Conservation (phyloP, 1,284 basidiomycete genomes). For the Hypsizygus ulmarius region DNA sequence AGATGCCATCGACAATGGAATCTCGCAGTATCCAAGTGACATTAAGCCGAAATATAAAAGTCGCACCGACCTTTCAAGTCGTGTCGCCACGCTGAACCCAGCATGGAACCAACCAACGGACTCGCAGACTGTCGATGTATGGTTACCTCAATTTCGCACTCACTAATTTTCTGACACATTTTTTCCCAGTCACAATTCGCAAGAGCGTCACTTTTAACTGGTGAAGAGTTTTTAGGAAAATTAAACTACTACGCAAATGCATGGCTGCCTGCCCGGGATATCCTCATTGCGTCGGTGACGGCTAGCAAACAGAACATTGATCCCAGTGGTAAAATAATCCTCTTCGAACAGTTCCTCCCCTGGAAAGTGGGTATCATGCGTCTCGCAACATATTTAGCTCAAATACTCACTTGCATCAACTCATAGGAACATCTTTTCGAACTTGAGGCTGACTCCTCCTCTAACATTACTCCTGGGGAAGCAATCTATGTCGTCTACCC, state of each 20-base stretch:
- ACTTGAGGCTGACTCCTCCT: slow-evolving; percentile 62
- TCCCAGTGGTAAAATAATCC: slow-evolving; percentile 73
- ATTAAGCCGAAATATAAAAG: slow-evolving; percentile 68
- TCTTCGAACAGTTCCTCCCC: slow-evolving; percentile 80
- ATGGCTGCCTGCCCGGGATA: slow-evolving; percentile 90
- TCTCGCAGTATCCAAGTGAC: slow-evolving; percentile 70
- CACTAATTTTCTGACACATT: neutral
- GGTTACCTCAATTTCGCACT: slow-evolving; percentile 24
- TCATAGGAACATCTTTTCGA: slow-evolving; percentile 88
- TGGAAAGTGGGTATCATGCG: slow-evolving; percentile 70
- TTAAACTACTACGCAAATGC: slow-evolving; percentile 84
- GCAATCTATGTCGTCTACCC: slow-evolving; percentile 91
- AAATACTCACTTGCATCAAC: slow-evolving; percentile 2
- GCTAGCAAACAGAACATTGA: slow-evolving; percentile 59
- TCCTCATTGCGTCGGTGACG: slow-evolving; percentile 71
- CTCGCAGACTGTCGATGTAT: slow-evolving; percentile 67
- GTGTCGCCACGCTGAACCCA: slow-evolving; percentile 83
- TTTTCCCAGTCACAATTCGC: slow-evolving; percentile 64
- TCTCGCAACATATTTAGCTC: neutral
- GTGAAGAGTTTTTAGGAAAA: slow-evolving; percentile 82
- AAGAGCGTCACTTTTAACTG: slow-evolving; percentile 81
- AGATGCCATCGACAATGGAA: slow-evolving; percentile 96
- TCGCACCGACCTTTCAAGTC: slow-evolving; percentile 79
- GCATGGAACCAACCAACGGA: slow-evolving; percentile 83
- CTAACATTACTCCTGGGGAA: slow-evolving; percentile 43